Base-by-base conservation (phyloP, 1,284 basidiomycete species). In the Tremellales sp. region DNA sequence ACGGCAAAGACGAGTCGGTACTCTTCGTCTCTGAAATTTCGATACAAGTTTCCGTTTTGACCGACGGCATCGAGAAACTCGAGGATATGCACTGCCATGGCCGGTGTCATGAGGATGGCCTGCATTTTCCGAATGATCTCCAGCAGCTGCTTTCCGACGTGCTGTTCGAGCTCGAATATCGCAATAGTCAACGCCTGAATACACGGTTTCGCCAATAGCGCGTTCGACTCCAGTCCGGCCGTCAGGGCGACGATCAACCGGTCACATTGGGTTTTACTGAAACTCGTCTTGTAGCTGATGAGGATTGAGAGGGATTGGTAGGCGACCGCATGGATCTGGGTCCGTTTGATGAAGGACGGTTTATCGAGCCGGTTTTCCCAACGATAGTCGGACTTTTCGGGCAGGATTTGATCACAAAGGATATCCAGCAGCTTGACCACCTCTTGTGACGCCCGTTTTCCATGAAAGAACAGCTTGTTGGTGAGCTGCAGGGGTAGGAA, bases 381-480 rank as follows among this genome's bases (percentile, higher is more conserved):
- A 8, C 56, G 50, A 43, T 50, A 50, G 3, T 51, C 38, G 13
- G 26, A 9, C 6, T 54, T 49, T 3, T 53, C 54, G 6, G 50
- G 58, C 16, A 67, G 43, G 4, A 70, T 58, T 2, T 60, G 66
- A 4, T 78, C 75, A 70, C 87, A 89, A 8, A 97, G 74, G n/a
- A 79, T 70, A 8, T 77, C 76, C 25, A 91, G 75, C 32, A 98
- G 72, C 40, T 75, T 77, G 9, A 81, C 75, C 18, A 95, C 79
- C 18, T 83, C 79, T 10, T 70, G 72, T 13, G 83, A 78, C 10
- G 87, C 84, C 43, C 83, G 82, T 0, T 86, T 87, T 0, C 95
- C 95, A 65, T 93, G 97, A 72, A 97, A 93, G 47, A 97, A 80
- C 65, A 97, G 91, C 72, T 97, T 97, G 79, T 98, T 98, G 43